Evolutionary conservation across 345 rosid species (phyloP).

Genomic region (Excoecaria agallocha): DNA sequence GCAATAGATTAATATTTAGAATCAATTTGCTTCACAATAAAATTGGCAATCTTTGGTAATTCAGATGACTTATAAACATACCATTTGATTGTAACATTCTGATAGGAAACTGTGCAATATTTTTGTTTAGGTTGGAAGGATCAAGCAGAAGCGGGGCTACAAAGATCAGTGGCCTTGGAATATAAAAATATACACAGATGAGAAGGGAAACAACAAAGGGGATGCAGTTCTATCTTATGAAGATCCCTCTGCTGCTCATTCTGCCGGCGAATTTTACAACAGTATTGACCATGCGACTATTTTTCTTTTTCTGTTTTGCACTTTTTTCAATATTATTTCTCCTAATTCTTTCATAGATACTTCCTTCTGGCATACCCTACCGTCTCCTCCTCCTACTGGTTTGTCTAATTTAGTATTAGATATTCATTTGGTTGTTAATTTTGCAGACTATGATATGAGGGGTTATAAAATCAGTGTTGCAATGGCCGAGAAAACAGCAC

Average conservation of each 20-base stretch:
- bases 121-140: conserved; percentile 71
- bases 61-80: background rate
- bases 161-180: conserved; percentile 99
- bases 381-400: background rate
- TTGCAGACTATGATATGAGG: conserved; percentile 75
- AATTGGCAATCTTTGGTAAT: background rate
- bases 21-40: too few relatives aligned
- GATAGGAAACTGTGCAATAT: background rate
- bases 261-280: conserved; percentile 87
- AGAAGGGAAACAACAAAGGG: conserved; percentile 83
- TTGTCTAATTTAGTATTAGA: background rate
- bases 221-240: conserved; percentile 90
- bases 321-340: too few relatives aligned
- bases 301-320: too few relatives aligned
- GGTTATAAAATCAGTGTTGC: conserved; percentile 75
- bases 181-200: conserved; percentile 89
- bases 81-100: background rate
- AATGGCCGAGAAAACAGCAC: conserved; percentile 96
- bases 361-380: background rate
- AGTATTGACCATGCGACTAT: conserved; percentile 38
- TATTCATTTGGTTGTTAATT: conserved; percentile 3
- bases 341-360: background rate
- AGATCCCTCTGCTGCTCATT: conserved; percentile 94
- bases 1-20: background rate
- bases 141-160: conserved; percentile 95